Conservation (phyloP, 257 asterid genomes). For the Misopates orontium region DNA sequence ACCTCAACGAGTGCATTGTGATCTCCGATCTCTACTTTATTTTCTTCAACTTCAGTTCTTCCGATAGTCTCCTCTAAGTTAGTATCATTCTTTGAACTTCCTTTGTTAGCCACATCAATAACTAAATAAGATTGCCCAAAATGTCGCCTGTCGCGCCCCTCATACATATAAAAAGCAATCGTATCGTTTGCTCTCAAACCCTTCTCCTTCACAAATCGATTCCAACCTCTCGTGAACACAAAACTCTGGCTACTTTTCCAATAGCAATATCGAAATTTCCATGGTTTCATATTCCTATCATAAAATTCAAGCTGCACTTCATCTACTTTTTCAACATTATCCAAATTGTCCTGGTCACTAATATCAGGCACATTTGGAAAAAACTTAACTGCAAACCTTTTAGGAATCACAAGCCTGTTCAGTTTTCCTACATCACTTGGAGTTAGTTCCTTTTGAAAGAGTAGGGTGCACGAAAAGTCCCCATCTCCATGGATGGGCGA, state of each 20-base stretch:
- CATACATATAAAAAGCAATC: conserved; percentile 51
- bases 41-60: not conserved
- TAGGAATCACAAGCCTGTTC: conserved; percentile 70
- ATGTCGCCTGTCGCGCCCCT: conserved; percentile 28
- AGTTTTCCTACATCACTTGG: conserved; percentile 74
- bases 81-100: not conserved
- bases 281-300: conserved; percentile 50
- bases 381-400: conserved; percentile 54
- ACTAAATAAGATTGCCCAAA: conserved; percentile 36
- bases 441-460: conserved; percentile 66
- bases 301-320: conserved; percentile 57
- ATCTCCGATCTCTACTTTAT: conserved; percentile 12
- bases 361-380: conserved; percentile 41
- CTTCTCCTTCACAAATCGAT: conserved; percentile 61
- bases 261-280: conserved; percentile 76
- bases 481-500: conserved; percentile 29
- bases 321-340: conserved; percentile 12
- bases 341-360: conserved; percentile 7
- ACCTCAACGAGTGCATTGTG: not conserved
- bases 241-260: conserved; percentile 92
- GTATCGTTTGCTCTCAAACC: conserved; percentile 50
- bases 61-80: not conserved
- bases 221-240: conserved; percentile 85
- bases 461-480: conserved; percentile 39
- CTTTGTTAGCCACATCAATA: conserved; percentile 49